Conservation (phyloP, 768 basidiomycete species). For the Phallus indusiatus region DNA sequence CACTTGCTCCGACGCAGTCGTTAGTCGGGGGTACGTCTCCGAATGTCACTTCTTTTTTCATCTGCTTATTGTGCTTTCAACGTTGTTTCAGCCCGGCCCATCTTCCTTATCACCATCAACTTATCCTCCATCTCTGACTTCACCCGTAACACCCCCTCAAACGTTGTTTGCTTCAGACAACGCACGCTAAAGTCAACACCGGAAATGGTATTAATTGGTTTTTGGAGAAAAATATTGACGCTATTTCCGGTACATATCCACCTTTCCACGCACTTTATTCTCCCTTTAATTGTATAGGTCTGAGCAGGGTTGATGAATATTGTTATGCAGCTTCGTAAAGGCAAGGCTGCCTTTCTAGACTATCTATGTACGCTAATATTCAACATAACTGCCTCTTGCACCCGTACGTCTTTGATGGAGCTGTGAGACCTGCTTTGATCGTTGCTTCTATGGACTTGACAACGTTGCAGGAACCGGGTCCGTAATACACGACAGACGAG, state of each 20-base stretch:
- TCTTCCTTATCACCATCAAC: too few species aligned
- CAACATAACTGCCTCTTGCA: constrained; percentile 68
- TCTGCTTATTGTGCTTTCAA: too few species aligned
- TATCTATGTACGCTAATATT: background rate
- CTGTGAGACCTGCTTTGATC: constrained; percentile 37
- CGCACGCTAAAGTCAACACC: too few species aligned
- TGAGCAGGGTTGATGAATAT: constrained; percentile 91
- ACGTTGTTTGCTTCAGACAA: too few species aligned
- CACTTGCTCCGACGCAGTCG: too few species aligned
- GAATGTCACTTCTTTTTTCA: too few species aligned
- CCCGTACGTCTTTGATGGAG: constrained; percentile 88
- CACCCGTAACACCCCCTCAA: too few species aligned
- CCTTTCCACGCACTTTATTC: background rate
- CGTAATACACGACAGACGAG: constrained; percentile 96
- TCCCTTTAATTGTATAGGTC: constrained; percentile 32
- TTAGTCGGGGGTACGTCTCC: too few species aligned
- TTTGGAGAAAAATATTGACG: constrained; percentile 98
- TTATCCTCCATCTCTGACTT: too few species aligned
- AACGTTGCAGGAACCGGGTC: constrained; percentile 76
- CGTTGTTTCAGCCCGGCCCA: too few species aligned
- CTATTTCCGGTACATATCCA: constrained; percentile 70
- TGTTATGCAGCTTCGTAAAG: constrained; percentile 74
- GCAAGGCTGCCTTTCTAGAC: constrained; percentile 2
- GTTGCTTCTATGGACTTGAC: background rate
- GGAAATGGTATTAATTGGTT: constrained; percentile 95